Base-by-base conservation (phyloP, 2,329 filamentous ascomycete genomes). In the Onygenales sp. region DNA sequence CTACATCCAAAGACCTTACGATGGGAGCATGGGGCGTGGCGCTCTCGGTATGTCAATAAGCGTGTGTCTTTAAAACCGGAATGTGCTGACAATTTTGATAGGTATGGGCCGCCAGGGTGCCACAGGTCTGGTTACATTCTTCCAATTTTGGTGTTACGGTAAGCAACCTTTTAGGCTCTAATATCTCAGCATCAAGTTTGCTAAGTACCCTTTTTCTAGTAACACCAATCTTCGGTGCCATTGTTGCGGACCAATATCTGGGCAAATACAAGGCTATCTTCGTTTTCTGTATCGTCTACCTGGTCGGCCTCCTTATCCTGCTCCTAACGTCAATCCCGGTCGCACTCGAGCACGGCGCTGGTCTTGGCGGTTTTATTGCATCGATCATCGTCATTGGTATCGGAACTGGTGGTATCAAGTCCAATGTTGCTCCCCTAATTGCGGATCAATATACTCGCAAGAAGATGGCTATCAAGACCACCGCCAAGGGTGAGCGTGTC, bases 381-480 rank as follows among this genome's bases (percentile, higher is more conserved):
- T 71, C 80, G 8, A 74, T 83, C 57, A 72, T 86, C 59, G 65
- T 86, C 57, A 83, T 86, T 56, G 84, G 83, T 55, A 65, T 86
- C 10, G 84, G 83, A 51, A 85, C 83, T 2, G 84, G 84, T 60
- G 59, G 82, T 55, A 85, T 87, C 73, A 87, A 87, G 71, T 79
- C 81, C 59, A 86, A 86, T 66, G 77, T 80, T 44, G 72, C 75
- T 49, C 77, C 77, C 45, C 62, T 80, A 55, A 83, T 83, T 60
- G 83, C 82, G 50, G 84, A 87, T 58, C 84, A 87, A 69, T 84
- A 86, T 60, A 76, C 74, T 52, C 70, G 74, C 61, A 81, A 76
- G 66, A 80, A 67, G 65, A 81, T 76, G 72, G 74, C 70, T 49
- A 62, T 73, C 17, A 65, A 65, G 54, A 72, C 69, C 13, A 64